phyloP scores from a whole-genome alignment of 345 rosid genomes.

The Linum lewisii region DNA sequence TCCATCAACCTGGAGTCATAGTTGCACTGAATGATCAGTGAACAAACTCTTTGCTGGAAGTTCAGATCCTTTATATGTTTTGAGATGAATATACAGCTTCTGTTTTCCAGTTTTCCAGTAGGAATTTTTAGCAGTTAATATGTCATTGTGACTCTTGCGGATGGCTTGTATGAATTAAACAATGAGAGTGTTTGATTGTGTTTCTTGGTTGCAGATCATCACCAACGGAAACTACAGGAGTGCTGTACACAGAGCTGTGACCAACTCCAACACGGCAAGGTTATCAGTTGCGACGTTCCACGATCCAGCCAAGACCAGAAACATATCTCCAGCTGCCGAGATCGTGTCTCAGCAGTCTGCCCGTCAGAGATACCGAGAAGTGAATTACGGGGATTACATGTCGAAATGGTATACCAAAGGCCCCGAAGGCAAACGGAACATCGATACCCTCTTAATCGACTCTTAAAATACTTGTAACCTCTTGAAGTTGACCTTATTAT shows the following conservation, averaged over 20 bases:
- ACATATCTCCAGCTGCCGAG: slow-evolving; percentile 49
- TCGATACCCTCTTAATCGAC: slow-evolving; percentile 41
- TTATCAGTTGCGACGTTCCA: slow-evolving; percentile 83
- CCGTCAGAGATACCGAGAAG: slow-evolving; percentile 34
- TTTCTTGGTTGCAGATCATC: slow-evolving; percentile 43
- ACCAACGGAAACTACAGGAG: slow-evolving; percentile 70
- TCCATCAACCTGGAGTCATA: neutral
- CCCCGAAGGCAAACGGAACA: slow-evolving; percentile 70
- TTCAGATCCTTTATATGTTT: too few species aligned
- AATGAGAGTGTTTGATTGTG: neutral
- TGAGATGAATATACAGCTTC: too few species aligned
- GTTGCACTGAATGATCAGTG: neutral
- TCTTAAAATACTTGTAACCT: slow-evolving; percentile 1
- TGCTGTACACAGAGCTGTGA: slow-evolving; percentile 59
- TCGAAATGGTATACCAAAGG: slow-evolving; percentile 80
- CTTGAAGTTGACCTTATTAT: neutral
- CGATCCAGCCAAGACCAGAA: slow-evolving; percentile 60
- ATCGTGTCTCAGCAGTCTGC: slow-evolving; percentile 32
- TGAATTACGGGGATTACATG: slow-evolving; percentile 52
- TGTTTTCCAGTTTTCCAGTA: too few species aligned
- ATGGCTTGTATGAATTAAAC: neutral
- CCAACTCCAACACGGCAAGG: slow-evolving; percentile 47
- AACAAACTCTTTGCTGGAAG: too few species aligned
- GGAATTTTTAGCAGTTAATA: too few species aligned
- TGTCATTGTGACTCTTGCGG: too few species aligned